Conservation (phyloP, 23 red algal genomes). For the Pyropia yezoensis region DNA sequence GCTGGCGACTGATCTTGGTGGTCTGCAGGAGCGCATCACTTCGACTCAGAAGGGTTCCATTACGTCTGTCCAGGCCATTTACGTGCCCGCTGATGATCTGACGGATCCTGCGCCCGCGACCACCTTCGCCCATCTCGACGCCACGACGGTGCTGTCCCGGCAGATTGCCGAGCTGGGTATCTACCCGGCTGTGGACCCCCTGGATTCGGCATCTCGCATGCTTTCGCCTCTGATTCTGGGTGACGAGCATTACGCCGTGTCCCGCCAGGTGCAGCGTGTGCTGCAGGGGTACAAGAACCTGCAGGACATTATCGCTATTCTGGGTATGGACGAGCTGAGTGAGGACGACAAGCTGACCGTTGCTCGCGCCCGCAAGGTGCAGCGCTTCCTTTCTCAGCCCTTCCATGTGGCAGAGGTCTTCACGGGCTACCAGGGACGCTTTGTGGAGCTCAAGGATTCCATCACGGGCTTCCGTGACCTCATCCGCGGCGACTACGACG, state of each 20-base stretch:
- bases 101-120: constrained; percentile 99
- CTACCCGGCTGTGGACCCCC: constrained; percentile 98
- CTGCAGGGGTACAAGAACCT: constrained; percentile 98
- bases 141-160: constrained; percentile 98
- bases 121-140: constrained; percentile 99
- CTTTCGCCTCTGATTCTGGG: constrained; percentile 93
- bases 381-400: constrained; percentile 97
- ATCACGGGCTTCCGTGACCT: constrained; percentile 93
- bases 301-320: constrained; percentile 99
- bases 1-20: constrained; percentile 95
- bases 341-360: constrained; percentile 98
- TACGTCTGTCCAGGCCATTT: constrained; percentile 99
- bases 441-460: constrained; percentile 95
- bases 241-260: constrained; percentile 90
- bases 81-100: constrained; percentile 99
- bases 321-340: constrained; percentile 98
- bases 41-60: constrained; percentile 94
- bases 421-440: constrained; percentile 93
- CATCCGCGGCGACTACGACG: constrained; percentile 87
- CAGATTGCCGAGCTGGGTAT: constrained; percentile 99
- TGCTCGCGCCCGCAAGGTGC: constrained; percentile 93
- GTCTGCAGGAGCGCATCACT: constrained; percentile 97
- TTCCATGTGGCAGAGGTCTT: constrained; percentile 99
- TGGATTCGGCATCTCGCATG: constrained; percentile 97
- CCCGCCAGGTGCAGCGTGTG: constrained; percentile 87